Conservation (phyloP, 768 basidiomycete genomes). For the Chalciporus pseudorubinellus region DNA sequence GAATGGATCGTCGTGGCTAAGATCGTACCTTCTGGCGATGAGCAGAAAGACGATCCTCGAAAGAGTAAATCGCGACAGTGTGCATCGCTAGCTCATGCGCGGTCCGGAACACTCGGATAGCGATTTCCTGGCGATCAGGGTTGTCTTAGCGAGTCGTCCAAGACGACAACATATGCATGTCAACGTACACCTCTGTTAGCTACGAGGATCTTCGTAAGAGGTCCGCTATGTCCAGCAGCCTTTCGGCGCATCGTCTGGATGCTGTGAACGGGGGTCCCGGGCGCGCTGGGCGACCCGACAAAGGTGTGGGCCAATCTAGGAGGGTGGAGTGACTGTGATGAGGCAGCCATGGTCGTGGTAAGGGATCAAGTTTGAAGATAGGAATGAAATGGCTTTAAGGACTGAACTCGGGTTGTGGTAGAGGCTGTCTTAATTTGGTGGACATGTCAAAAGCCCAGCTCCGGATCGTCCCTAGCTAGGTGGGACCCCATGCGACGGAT, state of each 20-base stretch:
- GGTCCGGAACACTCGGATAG: conserved; percentile 96
- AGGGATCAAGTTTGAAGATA: conserved; percentile 7
- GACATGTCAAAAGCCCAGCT: not conserved
- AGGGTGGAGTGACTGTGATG: conserved; percentile 54
- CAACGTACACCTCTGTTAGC: conserved; percentile 83
- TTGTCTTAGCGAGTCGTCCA: conserved; percentile 2
- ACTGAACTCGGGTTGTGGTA: not conserved
- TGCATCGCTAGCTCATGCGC: conserved; percentile 99
- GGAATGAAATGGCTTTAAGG: conserved; percentile 8
- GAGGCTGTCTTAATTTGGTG: not conserved
- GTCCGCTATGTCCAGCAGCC: conserved; percentile 86
- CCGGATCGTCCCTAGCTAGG: too few species aligned
- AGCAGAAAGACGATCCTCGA: conserved; percentile 93
- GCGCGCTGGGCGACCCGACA: conserved; percentile 69
- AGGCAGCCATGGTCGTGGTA: conserved; percentile 27
- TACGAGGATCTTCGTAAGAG: conserved; percentile 87
- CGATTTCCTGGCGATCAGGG: conserved; percentile 75
- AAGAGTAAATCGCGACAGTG: conserved; percentile 98
- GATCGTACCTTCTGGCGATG: conserved; percentile 88
- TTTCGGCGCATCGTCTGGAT: conserved; percentile 91
- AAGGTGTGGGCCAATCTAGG: conserved; percentile 73
- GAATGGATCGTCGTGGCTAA: conserved; percentile 27
- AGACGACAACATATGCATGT: conserved; percentile 3
- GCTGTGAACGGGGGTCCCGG: conserved; percentile 84
- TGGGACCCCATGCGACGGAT: too few species aligned